Evolutionary conservation across 2,329 filamentous ascomycete genomes (phyloP).

Genomic region (Gaeumannomyces tritici): DNA sequence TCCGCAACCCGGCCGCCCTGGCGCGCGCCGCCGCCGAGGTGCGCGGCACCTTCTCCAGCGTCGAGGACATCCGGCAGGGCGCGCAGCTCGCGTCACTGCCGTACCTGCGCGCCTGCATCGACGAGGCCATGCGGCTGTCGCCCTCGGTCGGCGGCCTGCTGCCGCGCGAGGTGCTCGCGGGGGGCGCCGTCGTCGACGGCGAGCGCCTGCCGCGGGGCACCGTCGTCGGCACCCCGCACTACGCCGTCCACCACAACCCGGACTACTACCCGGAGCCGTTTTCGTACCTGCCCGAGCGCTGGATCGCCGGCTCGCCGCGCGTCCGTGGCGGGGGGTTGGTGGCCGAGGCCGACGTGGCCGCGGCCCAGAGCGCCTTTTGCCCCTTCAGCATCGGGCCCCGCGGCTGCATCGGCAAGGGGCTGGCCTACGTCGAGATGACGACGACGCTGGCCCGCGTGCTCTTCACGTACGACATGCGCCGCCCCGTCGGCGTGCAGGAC

Average conservation of each 20-base stretch:
- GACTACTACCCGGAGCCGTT: constrained; percentile 52
- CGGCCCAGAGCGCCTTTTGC: constrained; percentile 61
- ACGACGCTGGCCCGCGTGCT: constrained; percentile 52
- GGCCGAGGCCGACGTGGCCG: constrained; percentile 38
- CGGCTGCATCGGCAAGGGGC: constrained; percentile 62
- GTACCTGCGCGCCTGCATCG: constrained; percentile 56
- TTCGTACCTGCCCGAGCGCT: constrained; percentile 53
- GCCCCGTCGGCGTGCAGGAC: constrained; percentile 36
- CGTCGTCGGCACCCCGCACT: constrained; percentile 56
- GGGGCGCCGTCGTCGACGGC: constrained; percentile 45
- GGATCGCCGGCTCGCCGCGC: constrained; percentile 40
- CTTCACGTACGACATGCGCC: constrained; percentile 51
- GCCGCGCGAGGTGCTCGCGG: constrained; percentile 47
- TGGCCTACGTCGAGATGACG: constrained; percentile 59
- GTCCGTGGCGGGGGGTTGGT: constrained; percentile 25
- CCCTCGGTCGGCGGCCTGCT: constrained; percentile 51
- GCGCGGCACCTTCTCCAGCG: constrained; percentile 36
- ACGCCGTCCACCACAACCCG: constrained; percentile 59
- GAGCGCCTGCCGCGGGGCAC: constrained; percentile 46
- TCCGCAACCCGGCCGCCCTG: constrained; percentile 38
- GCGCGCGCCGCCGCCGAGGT: constrained; percentile 40
- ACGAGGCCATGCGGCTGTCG: constrained; percentile 55
- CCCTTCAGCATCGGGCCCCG: constrained; percentile 63
- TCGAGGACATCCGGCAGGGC: constrained; percentile 47
- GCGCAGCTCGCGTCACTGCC: constrained; percentile 29